A percentile compares a stretch with the other conserved stretches of the same genome.
Evolutionary conservation across 371 early-diverging fungal genomes (phyloP).

Genomic region (Mortierella sp.): DNA sequence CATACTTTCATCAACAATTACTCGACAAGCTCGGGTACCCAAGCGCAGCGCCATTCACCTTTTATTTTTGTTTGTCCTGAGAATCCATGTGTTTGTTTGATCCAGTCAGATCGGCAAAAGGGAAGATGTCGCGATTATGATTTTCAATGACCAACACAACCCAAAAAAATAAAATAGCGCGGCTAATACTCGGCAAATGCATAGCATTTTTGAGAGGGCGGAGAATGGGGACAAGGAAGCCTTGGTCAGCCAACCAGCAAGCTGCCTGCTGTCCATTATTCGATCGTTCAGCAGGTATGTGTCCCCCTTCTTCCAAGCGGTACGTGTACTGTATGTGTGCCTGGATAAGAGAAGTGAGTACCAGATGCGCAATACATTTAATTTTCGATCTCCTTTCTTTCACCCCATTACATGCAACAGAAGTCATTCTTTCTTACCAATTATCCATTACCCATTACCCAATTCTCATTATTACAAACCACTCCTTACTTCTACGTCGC

Average conservation of each 20-base stretch:
- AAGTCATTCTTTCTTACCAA: neutral
- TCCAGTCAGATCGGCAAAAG: conserved; percentile 2
- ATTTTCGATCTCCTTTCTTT: neutral
- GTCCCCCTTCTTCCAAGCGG: neutral
- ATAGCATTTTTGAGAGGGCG: neutral
- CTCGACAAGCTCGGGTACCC: neutral
- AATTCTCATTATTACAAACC: neutral
- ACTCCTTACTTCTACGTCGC: neutral
- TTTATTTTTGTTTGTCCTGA: neutral
- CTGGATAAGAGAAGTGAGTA: neutral
- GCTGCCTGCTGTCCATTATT: neutral
- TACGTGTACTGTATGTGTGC: neutral
- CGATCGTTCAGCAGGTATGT: neutral
- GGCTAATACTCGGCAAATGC: conserved; percentile 18
- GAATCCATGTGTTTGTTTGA: neutral
- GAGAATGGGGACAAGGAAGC: neutral
- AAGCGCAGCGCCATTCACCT: neutral
- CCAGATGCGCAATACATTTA: neutral
- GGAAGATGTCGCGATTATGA: neutral
- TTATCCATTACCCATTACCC: conserved; percentile 10
- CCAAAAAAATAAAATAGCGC: conserved; percentile 7
- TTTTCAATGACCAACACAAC: neutral
- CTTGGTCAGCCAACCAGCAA: neutral
- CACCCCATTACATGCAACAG: neutral
- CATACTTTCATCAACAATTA: neutral